phyloP scores from a whole-genome alignment of 176 grass and related monocot genomes.

The Tuctoria greenei region DNA sequence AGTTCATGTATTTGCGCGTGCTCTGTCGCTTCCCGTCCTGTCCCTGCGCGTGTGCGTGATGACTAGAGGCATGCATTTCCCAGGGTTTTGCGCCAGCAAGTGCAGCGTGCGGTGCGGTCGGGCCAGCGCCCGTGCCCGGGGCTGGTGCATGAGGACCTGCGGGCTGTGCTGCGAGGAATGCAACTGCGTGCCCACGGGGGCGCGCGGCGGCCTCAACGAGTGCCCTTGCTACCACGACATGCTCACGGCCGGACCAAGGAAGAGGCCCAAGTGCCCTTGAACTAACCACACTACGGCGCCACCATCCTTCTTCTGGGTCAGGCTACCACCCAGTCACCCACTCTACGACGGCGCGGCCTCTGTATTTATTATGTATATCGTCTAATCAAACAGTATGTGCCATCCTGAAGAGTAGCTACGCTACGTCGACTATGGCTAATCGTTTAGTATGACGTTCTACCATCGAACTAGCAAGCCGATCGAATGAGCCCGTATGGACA shows the following conservation, averaged over 20 bases:
- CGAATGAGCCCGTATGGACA: too few species aligned
- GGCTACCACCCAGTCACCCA: too few species aligned
- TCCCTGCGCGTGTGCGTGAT: too few species aligned
- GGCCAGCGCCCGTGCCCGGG: background rate
- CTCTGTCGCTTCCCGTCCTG: too few species aligned
- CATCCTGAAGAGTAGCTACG: too few species aligned
- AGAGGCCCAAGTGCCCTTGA: conserved; percentile 37
- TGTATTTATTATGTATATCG: too few species aligned
- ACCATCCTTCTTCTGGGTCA: background rate
- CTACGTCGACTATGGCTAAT: too few species aligned
- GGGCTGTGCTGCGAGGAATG: conserved; percentile 66
- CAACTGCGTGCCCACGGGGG: conserved; percentile 54
- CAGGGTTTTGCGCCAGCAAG: conserved; percentile 60
- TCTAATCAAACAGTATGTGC: too few species aligned
- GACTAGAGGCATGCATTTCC: background rate
- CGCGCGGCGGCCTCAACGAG: conserved; percentile 35
- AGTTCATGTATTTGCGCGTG: too few species aligned
- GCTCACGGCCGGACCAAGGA: conserved; percentile 22
- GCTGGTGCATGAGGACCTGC: conserved; percentile 46
- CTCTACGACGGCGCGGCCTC: conserved; percentile 7
- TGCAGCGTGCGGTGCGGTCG: conserved; percentile 30
- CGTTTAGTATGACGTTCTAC: too few species aligned
- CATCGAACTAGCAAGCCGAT: too few species aligned
- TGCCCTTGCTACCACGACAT: conserved; percentile 63
- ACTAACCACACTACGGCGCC: too few species aligned